Percentiles rank a stretch among this genome's conserved stretches.
Evolutionary conservation across 2,329 filamentous ascomycete species (phyloP).

Genomic region (Aspergillus thermomutatus): DNA sequence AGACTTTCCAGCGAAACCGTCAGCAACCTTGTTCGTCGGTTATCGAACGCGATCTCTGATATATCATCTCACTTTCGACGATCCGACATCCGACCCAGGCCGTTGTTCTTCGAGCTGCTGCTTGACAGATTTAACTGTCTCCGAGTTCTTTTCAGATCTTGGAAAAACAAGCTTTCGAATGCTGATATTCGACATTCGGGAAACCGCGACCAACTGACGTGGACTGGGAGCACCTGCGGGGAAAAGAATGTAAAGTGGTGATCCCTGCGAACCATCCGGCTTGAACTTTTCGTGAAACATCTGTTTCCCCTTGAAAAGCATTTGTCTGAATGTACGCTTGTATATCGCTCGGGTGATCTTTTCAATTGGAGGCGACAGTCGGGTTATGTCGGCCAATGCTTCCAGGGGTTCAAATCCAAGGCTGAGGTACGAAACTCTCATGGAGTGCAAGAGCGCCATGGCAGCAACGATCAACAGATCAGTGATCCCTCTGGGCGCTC

Average conservation of each 20-base stretch:
- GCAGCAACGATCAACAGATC: not conserved
- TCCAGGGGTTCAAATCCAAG: not conserved
- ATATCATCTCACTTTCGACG: not conserved
- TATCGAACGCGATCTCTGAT: not conserved
- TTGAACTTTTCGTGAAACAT: not conserved
- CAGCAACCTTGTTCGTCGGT: not conserved
- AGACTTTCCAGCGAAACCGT: not conserved
- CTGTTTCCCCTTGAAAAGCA: not conserved
- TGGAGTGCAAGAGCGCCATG: not conserved
- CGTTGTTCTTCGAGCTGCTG: not conserved
- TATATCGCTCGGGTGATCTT: not conserved
- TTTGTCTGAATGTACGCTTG: not conserved
- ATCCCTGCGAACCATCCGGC: not conserved
- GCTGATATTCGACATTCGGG: not conserved
- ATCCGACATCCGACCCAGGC: not conserved
- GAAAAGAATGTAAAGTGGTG: not conserved
- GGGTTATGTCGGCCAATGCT: not conserved
- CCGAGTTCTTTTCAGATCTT: not conserved
- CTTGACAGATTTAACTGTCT: not conserved
- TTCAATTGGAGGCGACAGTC: not conserved
- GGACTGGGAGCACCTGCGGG: not conserved
- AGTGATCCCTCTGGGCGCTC: not conserved
- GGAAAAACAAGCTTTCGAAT: not conserved
- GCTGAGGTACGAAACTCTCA: not conserved
- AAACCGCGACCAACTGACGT: not conserved